Percentiles rank a stretch among this genome's conserved stretches.
Conservation (phyloP, 2,329 filamentous ascomycete genomes). For the Fusarium coffeatum region DNA sequence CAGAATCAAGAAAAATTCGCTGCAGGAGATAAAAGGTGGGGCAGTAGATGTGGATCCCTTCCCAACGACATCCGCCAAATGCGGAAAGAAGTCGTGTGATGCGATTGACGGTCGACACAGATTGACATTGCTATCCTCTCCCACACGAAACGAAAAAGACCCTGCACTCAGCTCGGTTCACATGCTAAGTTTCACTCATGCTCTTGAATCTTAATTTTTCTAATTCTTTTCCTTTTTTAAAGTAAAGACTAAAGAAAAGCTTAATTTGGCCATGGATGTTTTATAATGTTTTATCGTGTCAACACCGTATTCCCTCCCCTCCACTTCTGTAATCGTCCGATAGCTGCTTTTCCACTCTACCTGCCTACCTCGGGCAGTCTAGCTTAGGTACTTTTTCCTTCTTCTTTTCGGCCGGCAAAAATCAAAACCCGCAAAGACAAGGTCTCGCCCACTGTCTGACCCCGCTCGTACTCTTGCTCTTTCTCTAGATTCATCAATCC, state of each 20-base stretch:
- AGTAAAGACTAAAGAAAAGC: slow-evolving; percentile 21
- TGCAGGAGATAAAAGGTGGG: slow-evolving; percentile 22
- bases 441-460: slow-evolving; percentile 7
- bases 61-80: slow-evolving; percentile 32
- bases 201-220: neutral
- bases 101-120: neutral
- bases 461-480: slow-evolving; percentile 16
- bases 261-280: slow-evolving; percentile 1
- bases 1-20: slow-evolving; percentile 19
- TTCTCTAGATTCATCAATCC: neutral
- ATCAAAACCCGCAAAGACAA: neutral
- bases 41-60: neutral
- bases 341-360: neutral
- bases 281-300: neutral
- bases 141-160: slow-evolving; percentile 3
- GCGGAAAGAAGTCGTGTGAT: slow-evolving; percentile 43
- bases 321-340: neutral
- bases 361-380: neutral
- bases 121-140: neutral
- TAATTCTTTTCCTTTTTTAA: neutral
- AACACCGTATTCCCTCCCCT: neutral
- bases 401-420: neutral
- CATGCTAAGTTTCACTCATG: slow-evolving; percentile 7
- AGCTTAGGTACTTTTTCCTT: neutral
- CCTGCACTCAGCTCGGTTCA: slow-evolving; percentile 13